These are phyloP conservation scores for Eucalyptus guilfoylei DNA, from an alignment of 345 rosid genomes.

Conservation along the genomic window DNA sequence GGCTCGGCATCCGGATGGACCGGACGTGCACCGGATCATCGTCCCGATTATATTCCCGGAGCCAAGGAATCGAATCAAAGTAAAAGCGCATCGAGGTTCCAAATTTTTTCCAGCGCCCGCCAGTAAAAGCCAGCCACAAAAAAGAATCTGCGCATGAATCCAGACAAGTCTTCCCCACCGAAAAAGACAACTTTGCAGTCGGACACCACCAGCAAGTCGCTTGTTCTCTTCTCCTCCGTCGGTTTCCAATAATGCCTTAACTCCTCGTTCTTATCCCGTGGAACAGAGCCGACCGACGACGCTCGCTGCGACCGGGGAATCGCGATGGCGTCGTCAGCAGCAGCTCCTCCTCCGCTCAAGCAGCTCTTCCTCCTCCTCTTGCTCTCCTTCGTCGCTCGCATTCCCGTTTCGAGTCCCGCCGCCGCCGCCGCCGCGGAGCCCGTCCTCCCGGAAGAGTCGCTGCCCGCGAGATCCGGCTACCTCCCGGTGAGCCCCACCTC, in stretches of 20 bases:
- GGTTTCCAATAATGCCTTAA: background rate
- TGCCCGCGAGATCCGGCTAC: conserved; percentile 84
- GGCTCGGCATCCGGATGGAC: background rate
- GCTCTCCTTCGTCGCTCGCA: background rate
- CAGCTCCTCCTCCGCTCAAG: background rate
- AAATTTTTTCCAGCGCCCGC: background rate
- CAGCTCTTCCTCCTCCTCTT: background rate
- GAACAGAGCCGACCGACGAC: background rate
- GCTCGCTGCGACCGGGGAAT: background rate
- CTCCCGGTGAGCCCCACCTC: conserved; percentile 38
- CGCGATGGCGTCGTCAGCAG: background rate
- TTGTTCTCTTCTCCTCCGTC: background rate
- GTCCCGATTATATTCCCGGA: background rate
- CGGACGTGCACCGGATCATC: background rate
- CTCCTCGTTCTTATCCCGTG: background rate
- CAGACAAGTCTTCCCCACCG: background rate
- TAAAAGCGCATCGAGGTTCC: background rate
- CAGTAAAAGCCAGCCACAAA: background rate
- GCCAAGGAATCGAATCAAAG: background rate
- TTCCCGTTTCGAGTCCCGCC: background rate
- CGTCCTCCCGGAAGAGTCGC: conserved; percentile 44
- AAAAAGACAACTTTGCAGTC: background rate
- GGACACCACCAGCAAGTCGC: no score
- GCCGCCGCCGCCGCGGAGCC: background rate
- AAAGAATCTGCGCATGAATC: background rate